phyloP scores from a whole-genome alignment of 164 flowering plant species.

The Malania oleifera region DNA sequence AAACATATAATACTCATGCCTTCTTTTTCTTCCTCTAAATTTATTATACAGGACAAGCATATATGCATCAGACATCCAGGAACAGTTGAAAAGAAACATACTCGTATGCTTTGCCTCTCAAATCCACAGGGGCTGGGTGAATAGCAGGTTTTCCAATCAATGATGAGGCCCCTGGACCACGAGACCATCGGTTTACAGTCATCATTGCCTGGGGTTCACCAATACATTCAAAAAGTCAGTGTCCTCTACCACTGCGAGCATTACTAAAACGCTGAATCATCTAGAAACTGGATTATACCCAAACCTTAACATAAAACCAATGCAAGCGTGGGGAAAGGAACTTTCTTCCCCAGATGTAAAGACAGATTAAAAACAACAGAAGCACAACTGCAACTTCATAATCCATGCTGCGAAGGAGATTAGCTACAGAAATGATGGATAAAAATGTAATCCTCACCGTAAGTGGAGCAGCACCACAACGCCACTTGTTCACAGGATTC shows the following conservation, averaged over 20 bases:
- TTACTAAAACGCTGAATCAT: background rate
- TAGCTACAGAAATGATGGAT: background rate
- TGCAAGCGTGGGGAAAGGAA: too few species aligned
- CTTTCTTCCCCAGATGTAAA: too few species aligned
- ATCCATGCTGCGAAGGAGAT: background rate
- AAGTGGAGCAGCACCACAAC: constrained; percentile 96
- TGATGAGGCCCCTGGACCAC: constrained; percentile 55
- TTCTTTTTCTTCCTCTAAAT: background rate
- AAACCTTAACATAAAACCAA: background rate
- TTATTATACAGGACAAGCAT: too few species aligned
- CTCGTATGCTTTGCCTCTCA: constrained; percentile 95
- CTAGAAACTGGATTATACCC: background rate
- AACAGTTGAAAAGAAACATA: constrained; percentile 26
- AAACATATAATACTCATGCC: background rate
- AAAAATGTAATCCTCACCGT: constrained; percentile 45
- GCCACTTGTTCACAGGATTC: constrained; percentile 92
- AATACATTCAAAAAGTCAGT: background rate
- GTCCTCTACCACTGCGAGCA: background rate
- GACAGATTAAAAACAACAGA: too few species aligned
- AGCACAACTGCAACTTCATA: too few species aligned
- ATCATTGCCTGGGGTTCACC: constrained; percentile 66
- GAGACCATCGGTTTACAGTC: constrained; percentile 85
- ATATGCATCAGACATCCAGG: background rate
- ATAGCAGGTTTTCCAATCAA: constrained; percentile 87
- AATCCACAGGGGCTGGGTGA: constrained; percentile 86